Base-by-base conservation (phyloP, 176 grass and related monocot genomes). In the Musa troglodytarum region DNA sequence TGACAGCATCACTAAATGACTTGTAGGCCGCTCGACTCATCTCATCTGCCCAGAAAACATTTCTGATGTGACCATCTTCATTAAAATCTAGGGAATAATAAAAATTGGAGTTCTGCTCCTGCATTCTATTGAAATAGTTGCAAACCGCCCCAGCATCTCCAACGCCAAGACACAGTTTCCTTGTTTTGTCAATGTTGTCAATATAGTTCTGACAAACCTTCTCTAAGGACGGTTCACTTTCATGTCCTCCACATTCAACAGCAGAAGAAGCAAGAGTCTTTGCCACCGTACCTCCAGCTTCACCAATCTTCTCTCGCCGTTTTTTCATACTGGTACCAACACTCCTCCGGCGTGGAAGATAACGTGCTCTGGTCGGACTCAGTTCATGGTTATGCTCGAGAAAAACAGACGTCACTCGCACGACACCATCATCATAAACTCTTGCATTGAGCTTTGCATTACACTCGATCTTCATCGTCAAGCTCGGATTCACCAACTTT, bases 41-140 rank as follows among this genome's bases (percentile, higher is more conserved):
- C 26, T 53, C 74, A 76, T 76, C 74, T 63, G 74, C 19, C 74
- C 74, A 76, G 11, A 76, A 73, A 23, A 54, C 17, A 55, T 73
- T 73, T 53, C 50, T 52, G 21, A 73, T 26, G 13, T 26, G 52
- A 17, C 71, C 71, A 7, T 74, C 71, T 25, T 74, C 71, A 74
- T 74, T 70, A 17, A 70, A 70, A 50, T 70, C 68, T 0, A 70
- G 19, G 9, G 68, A 70, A 50, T 70, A 50, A 53, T 55, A 74
- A 19, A 55, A 74, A 74, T 74, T 74, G 5, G 71, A 54, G 15
- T 74, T 55, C 22, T 55, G 50, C 15, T 28, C 53, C 25, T 74
- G 71, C 52, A 74, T 74, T 9, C 50, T 13, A 74, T 54, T 74
- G 71, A 74, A 74, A 26, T 55, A 74, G 53, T 74, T 74, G 15